A percentile compares a stretch with the other conserved stretches of the same genome.
Conservation (phyloP, 257 asterid genomes). For the Eustoma russellianum region DNA sequence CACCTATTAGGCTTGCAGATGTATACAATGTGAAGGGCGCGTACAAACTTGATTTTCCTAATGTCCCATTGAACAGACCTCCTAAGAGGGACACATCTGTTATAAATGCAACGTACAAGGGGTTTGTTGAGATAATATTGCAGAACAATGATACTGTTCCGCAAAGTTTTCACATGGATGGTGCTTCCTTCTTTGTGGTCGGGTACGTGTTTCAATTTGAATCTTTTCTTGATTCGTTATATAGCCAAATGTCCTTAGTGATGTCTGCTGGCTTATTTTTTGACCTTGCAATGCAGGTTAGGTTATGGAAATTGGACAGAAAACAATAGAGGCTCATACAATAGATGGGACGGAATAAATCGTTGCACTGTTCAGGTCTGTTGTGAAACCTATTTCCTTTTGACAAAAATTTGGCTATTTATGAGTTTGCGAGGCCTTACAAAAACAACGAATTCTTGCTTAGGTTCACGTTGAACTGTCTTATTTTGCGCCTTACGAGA, state of each 20-base stretch:
- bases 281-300: conserved; percentile 38
- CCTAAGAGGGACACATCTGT: conserved; percentile 52
- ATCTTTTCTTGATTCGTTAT: not conserved
- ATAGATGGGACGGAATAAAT: conserved; percentile 89
- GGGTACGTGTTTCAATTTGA: conserved; percentile 45
- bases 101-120: conserved; percentile 82
- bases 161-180: conserved; percentile 88
- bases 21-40: conserved; percentile 51
- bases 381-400: not conserved
- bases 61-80: conserved; percentile 40
- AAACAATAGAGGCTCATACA: conserved; percentile 65
- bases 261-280: not conserved
- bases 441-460: too few species aligned
- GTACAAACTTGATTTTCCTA: conserved; percentile 91
- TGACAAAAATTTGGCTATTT: not conserved
- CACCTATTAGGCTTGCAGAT: conserved; percentile 85
- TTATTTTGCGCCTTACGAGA: too few species aligned
- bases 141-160: conserved; percentile 72
- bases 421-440: too few species aligned
- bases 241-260: too few species aligned
- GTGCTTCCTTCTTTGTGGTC: conserved; percentile 84
- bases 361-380: conserved; percentile 89
- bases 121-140: conserved; percentile 68
- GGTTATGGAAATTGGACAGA: conserved; percentile 90
- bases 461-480: too few species aligned